phyloP scores from a whole-genome alignment of 2,329 filamentous ascomycete genomes.

The Zelopaecilomyces penicillatus region DNA sequence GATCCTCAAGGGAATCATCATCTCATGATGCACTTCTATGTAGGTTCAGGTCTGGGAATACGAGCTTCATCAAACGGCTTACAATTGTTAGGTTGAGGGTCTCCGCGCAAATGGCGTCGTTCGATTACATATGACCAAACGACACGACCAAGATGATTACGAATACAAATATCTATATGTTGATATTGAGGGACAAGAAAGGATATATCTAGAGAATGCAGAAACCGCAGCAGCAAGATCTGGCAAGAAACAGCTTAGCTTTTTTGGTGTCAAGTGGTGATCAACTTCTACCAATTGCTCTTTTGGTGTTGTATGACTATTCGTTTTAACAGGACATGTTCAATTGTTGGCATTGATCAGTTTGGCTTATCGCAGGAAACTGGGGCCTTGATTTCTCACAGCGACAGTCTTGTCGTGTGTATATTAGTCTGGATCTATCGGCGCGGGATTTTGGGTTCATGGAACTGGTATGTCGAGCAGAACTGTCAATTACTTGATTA shows the following conservation, averaged over 20 bases:
- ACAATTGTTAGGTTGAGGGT: constrained; percentile 57
- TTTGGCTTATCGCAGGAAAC: too few species aligned
- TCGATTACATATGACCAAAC: constrained; percentile 68
- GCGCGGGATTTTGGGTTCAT: too few species aligned
- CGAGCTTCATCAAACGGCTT: neutral
- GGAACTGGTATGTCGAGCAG: too few species aligned
- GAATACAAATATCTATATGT: constrained; percentile 74
- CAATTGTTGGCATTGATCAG: too few species aligned
- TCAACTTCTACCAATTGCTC: neutral
- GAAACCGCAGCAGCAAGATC: constrained; percentile 31
- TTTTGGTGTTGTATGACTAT: too few species aligned
- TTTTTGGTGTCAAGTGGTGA: constrained; percentile 56
- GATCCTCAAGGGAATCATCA: constrained; percentile 73
- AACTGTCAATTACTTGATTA: too few species aligned
- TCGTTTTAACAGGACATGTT: too few species aligned
- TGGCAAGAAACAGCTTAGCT: constrained; percentile 38
- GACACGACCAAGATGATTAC: constrained; percentile 55
- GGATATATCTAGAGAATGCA: constrained; percentile 58
- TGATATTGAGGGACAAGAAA: constrained; percentile 64
- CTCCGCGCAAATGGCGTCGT: constrained; percentile 65
- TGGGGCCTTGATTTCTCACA: too few species aligned
- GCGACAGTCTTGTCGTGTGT: too few species aligned
- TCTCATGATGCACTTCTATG: constrained; percentile 76
- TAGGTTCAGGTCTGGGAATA: constrained; percentile 28
- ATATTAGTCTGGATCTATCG: too few species aligned